These are phyloP conservation scores for Trypanosoma caninum DNA, from an alignment of 208 protist species.

Conservation along the genomic window DNA sequence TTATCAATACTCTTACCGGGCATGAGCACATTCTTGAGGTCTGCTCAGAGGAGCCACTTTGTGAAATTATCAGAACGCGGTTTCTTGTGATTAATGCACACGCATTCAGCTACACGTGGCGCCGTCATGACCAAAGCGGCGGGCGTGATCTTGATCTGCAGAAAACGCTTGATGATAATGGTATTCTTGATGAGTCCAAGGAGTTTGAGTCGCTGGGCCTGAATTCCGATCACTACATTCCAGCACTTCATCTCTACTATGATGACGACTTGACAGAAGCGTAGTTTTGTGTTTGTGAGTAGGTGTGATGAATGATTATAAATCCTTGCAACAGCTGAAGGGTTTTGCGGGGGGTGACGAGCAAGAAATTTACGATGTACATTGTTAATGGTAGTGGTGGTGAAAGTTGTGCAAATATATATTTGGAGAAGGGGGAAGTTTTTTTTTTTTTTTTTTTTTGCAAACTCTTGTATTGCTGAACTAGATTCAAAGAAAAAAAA, in stretches of 20 bases:
- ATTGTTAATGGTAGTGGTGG: too few species aligned
- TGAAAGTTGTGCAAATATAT: too few species aligned
- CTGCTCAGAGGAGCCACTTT: constrained; percentile 88
- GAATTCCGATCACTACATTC: constrained; percentile 91
- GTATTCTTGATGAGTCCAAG: constrained; percentile 86
- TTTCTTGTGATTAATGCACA: constrained; percentile 90
- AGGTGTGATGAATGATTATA: too few species aligned
- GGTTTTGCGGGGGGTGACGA: too few species aligned
- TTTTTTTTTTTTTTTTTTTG: too few species aligned
- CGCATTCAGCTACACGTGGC: constrained; percentile 93
- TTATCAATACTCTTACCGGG: constrained; percentile 89
- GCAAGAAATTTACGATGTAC: too few species aligned
- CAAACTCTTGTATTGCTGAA: too few species aligned
- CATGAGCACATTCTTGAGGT: constrained; percentile 91
- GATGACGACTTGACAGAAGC: constrained; percentile 92
- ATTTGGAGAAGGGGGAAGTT: too few species aligned
- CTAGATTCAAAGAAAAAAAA: too few species aligned
- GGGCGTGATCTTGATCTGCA: constrained; percentile 83
- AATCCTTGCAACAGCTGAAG: too few species aligned
- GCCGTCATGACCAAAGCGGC: constrained; percentile 69
- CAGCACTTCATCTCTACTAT: constrained; percentile 92
- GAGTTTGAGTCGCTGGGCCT: constrained; percentile 87
- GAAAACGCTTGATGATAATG: constrained; percentile 89
- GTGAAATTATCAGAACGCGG: constrained; percentile 87
- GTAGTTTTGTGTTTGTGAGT: constrained; percentile 19